Base-by-base conservation (phyloP, 2,329 filamentous ascomycete species). In the Cladosporium sp. region DNA sequence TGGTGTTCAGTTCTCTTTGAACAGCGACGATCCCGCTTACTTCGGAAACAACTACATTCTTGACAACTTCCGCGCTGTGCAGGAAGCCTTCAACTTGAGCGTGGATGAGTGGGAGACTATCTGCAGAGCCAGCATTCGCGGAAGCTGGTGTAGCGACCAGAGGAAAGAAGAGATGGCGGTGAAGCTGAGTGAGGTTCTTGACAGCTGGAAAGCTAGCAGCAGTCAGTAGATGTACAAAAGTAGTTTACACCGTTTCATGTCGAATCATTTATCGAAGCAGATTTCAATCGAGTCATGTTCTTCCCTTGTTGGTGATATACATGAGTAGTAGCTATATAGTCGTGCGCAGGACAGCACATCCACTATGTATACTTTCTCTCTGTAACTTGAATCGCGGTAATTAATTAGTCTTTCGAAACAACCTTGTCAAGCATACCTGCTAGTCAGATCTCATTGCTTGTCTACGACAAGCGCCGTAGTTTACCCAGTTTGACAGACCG, bases 31-130 rank as follows among this genome's bases (percentile, higher is more conserved):
- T 73, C 89, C 89, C 66, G 89, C 88, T 13, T 91, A 91, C 73
- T 93, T 93, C 78, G 89, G 89, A 3, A 88, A 86, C 0, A 67
- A 74, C 65, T 92, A 92, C 76, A 86, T 93, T 62, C 79, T 90
- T 60, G 89, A 91, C 71, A 92, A 92, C 70, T 93, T 90, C 77
- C 89, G 86, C 71, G 88, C 88, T 1, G 88, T 93, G 32, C 90
- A 93, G 76, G 88, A 91, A 49, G 86, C 88, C 0, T 92, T 92
- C 75, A 74, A 79, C 4, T 76, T 93, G 69, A 83, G 76, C 25
- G 77, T 88, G 4, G 76, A 79, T n/a, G 89, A 93, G 63, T 93
- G 90, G 91, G 82, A 79, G 69, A 77, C 73, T 6, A 89, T 93
- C 71, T 86, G 85, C 13, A 81, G 81, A 68, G 85, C 85, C 43